Percentiles rank a stretch among this genome's conserved stretches.
Conservation (phyloP, 371 early-diverging fungal genomes). For the Mortierella sp. region DNA sequence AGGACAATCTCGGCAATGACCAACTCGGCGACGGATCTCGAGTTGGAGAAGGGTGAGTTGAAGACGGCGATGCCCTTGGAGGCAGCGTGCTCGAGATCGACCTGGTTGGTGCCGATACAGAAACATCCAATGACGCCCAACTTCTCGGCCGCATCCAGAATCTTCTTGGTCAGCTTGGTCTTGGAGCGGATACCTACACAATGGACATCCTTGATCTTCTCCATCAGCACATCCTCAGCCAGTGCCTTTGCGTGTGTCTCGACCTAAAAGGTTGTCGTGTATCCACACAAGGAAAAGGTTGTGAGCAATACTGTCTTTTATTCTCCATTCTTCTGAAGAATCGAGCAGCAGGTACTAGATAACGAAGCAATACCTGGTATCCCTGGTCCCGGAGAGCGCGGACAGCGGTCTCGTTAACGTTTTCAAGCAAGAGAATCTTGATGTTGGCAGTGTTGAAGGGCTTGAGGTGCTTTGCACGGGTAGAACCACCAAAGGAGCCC, state of each 20-base stretch:
- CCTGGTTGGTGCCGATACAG: constrained; percentile 99
- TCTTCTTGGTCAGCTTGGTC: constrained; percentile 92
- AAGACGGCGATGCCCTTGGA: constrained; percentile 93
- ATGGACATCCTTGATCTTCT: constrained; percentile 95
- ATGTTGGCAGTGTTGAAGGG: constrained; percentile 81
- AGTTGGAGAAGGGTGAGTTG: constrained; percentile 97
- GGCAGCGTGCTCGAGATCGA: constrained; percentile 91
- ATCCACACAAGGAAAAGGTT: not conserved
- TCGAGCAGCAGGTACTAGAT: not conserved
- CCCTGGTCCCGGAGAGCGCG: constrained; percentile 88
- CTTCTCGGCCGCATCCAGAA: constrained; percentile 90
- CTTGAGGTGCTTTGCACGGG: constrained; percentile 67
- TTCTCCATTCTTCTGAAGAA: not conserved
- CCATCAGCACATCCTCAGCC: constrained; percentile 86
- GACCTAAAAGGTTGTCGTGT: constrained; percentile 65
- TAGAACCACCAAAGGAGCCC: constrained; percentile 42
- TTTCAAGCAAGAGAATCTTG: constrained; percentile 92
- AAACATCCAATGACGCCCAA: constrained; percentile 97
- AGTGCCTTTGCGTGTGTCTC: constrained; percentile 93
- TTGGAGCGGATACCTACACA: constrained; percentile 96
- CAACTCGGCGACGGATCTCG: constrained; percentile 91
- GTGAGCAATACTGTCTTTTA: not conserved
- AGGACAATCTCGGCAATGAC: constrained; percentile 93
- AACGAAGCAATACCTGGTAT: constrained; percentile 78
- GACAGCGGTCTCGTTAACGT: constrained; percentile 90